Percentiles rank a stretch among this genome's conserved stretches.
phyloP scores from a whole-genome alignment of 768 basidiomycete genomes.

The Leccinum arenicola region DNA sequence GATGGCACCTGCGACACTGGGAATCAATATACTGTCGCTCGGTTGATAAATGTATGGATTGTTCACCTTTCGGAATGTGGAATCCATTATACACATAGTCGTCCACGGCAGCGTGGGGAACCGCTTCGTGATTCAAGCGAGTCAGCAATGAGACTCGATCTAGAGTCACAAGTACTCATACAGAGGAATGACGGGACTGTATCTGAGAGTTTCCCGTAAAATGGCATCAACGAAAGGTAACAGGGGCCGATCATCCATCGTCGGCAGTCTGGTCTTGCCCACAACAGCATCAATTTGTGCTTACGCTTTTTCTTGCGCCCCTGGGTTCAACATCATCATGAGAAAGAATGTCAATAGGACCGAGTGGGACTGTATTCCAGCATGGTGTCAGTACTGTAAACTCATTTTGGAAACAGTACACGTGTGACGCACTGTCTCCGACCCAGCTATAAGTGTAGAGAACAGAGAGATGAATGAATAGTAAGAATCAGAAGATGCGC shows the following conservation, averaged over 20 bases:
- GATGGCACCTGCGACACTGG: not conserved
- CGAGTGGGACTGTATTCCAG: not conserved
- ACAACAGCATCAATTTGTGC: not conserved
- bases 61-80: not conserved
- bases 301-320: not conserved
- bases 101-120: not conserved
- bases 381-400: not conserved
- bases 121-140: not conserved
- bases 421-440: not conserved
- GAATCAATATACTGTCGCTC: not conserved
- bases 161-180: not conserved
- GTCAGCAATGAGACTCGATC: not conserved
- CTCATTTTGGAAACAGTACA: not conserved
- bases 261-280: not conserved
- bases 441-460: not conserved
- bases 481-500: not conserved
- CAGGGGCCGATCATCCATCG: not conserved
- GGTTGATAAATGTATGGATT: not conserved
- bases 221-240: not conserved
- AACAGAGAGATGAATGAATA: not conserved
- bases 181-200: not conserved
- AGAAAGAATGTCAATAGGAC: not conserved
- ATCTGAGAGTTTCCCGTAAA: not conserved
- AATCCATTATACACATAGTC: not conserved
- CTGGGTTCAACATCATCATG: not conserved